A percentile compares a stretch with the other conserved stretches of the same genome.
phyloP scores from a whole-genome alignment of 768 basidiomycete species.

The Lenzites betulinus region DNA sequence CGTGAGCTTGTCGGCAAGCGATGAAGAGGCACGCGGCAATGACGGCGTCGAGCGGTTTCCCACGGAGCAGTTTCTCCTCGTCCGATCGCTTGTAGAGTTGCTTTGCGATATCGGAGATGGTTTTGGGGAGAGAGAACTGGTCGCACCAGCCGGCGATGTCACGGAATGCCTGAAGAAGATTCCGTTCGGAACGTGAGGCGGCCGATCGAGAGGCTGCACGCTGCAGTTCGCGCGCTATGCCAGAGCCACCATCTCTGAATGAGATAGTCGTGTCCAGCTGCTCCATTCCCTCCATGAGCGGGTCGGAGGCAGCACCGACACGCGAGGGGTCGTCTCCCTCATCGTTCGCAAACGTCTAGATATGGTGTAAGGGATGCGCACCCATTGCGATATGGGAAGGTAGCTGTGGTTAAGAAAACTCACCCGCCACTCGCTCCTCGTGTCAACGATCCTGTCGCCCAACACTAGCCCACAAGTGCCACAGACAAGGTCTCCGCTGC shows the following conservation, averaged over 20 bases:
- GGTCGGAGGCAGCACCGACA: conserved; percentile 96
- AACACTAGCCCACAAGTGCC: conserved; percentile 91
- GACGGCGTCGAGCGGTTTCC: conserved; percentile 89
- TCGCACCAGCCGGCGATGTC: conserved; percentile 95
- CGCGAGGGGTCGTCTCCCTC: conserved; percentile 99
- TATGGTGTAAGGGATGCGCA: conserved; percentile 24
- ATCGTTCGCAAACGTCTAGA: conserved; percentile 98
- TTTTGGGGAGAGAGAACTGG: conserved; percentile 90
- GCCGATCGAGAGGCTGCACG: conserved; percentile 86
- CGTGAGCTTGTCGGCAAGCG: conserved; percentile 92
- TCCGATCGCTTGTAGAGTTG: conserved; percentile 97
- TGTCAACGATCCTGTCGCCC: conserved; percentile 96
- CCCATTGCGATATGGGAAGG: conserved; percentile 22
- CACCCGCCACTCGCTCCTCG: conserved; percentile 96
- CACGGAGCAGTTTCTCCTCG: conserved; percentile 90
- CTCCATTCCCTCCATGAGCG: conserved; percentile 91
- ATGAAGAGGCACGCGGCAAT: conserved; percentile 99
- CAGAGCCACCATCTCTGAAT: conserved; percentile 93
- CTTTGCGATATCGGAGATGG: conserved; percentile 94
- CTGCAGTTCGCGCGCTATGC: conserved; percentile 88
- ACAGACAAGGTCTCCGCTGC: conserved; percentile 96
- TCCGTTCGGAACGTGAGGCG: conserved; percentile 78
- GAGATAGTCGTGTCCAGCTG: conserved; percentile 94
- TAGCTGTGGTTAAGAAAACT: conserved; percentile 39
- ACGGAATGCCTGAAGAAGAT: conserved; percentile 84